phyloP scores from a whole-genome alignment of 2,329 filamentous ascomycete species.

The Stemphylium vesicarium region DNA sequence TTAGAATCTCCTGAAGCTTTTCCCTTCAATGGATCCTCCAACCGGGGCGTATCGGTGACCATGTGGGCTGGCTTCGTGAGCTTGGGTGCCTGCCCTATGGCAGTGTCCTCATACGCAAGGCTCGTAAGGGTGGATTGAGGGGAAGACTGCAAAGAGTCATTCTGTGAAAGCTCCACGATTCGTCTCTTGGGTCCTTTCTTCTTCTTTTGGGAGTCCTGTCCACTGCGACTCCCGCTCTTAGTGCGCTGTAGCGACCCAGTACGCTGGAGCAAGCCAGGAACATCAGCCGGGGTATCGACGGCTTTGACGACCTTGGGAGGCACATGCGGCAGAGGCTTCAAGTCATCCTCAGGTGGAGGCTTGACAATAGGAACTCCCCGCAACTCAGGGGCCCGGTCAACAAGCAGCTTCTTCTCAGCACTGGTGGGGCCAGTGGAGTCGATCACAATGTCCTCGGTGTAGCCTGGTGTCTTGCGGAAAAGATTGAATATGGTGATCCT shows the following conservation, averaged over 20 bases:
- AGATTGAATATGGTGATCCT: slow-evolving; percentile 93
- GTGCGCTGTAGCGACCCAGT: slow-evolving; percentile 42
- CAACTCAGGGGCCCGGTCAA: slow-evolving; percentile 79
- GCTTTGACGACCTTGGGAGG: slow-evolving; percentile 63
- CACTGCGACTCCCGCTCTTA: slow-evolving; percentile 39
- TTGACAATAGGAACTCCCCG: slow-evolving; percentile 80
- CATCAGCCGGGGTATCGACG: slow-evolving; percentile 27
- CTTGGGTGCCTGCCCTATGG: slow-evolving; percentile 26
- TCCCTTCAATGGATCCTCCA: slow-evolving; percentile 35
- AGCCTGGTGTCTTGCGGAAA: slow-evolving; percentile 88
- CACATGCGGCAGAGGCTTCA: slow-evolving; percentile 60
- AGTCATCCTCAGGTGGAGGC: slow-evolving; percentile 66
- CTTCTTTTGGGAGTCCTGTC: slow-evolving; percentile 60
- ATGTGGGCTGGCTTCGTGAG: slow-evolving; percentile 20
- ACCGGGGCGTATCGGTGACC: slow-evolving; percentile 28
- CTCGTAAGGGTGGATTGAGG: slow-evolving; percentile 36
- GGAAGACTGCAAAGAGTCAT: slow-evolving; percentile 47
- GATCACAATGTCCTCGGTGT: slow-evolving; percentile 87
- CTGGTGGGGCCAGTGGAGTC: slow-evolving; percentile 85
- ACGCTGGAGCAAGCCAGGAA: slow-evolving; percentile 27
- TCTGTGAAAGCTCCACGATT: slow-evolving; percentile 64
- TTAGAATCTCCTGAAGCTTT: slow-evolving; percentile 38
- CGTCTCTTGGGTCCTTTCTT: slow-evolving; percentile 64
- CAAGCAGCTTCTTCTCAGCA: slow-evolving; percentile 80
- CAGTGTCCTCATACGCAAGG: slow-evolving; percentile 34